These are phyloP conservation scores for Phytophthora aleatoria DNA, from an alignment of 352 stramenopile genomes.

Conservation along the genomic window DNA sequence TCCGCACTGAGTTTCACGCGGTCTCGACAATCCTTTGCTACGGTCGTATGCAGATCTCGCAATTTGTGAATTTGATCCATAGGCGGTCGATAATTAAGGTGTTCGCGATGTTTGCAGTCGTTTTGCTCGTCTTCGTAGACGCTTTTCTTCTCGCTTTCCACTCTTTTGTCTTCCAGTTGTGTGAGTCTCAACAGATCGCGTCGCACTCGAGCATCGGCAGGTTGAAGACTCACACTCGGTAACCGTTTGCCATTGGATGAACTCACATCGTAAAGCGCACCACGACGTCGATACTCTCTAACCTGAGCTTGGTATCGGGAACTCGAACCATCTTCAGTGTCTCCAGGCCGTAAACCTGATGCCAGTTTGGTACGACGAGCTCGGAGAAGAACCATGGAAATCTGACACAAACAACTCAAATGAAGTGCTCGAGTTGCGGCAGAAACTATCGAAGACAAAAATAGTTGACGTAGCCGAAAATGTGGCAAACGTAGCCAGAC, in stretches of 20 bases:
- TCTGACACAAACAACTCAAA: background rate
- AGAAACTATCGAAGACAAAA: conserved; percentile 8
- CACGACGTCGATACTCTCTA: conserved; percentile 40
- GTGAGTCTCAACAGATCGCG: conserved; percentile 49
- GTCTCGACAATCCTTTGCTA: conserved; percentile 38
- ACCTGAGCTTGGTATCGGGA: conserved; percentile 23
- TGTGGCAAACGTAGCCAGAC: too few relatives aligned
- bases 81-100: conserved; percentile 48
- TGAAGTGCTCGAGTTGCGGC: too few relatives aligned
- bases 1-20: conserved; percentile 16
- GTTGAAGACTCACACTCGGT: conserved; percentile 39
- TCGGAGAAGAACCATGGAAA: conserved; percentile 26
- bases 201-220: conserved; percentile 46
- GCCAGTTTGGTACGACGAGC: conserved; percentile 17
- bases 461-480: conserved; percentile 18
- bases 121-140: conserved; percentile 56
- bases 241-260: conserved; percentile 36
- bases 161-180: conserved; percentile 22
- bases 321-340: conserved; percentile 21
- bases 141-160: conserved; percentile 14
- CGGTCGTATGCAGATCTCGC: conserved; percentile 55
- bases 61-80: conserved; percentile 52
- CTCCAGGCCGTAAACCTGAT: conserved; percentile 7
- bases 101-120: conserved; percentile 55
- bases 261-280: conserved; percentile 46